Evolutionary conservation across 495 filamentous ascomycete genomes (phyloP), one percentile per base, ranked within the genome.

Genomic region (Amniculicola lignicola): DNA sequence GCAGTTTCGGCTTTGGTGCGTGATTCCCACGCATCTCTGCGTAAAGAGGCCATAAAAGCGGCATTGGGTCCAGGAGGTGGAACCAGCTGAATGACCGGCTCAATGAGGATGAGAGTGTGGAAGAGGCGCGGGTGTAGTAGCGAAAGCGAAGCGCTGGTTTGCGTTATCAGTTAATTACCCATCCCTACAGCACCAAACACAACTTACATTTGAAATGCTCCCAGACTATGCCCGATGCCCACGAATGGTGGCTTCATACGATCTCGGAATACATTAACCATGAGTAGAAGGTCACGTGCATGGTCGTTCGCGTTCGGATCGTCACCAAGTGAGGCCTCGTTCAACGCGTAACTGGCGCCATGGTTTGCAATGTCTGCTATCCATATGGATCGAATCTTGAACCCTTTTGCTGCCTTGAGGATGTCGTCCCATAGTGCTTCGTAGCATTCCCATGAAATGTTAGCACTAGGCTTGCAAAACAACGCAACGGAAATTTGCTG

Each of bases 181-280:
- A n/a, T n/a, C n/a, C n/a, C n/a, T n/a, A n/a, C n/a, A n/a, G n/a
- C n/a, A n/a, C n/a, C 7, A 33, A n/a, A 33, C 7, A 33, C 7
- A 33, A 33, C 41, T 38, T 41, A 58, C 55, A 89, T 78, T 43
- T 86, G 79, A 64, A 79, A 80, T 54, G 79, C 89, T 63, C 92
- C 92, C 76, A 89, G 85, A 66, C 86, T 91, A 71, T 97, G 92
- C n/a, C 90, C 92, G 3, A 97, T 67, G 21, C 91, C 92, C 47
- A 96, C 72, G 12, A 96, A 69, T 4, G 92, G 92, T 9, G 87
- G 84, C 1, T 86, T 82, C 86, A 96, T 94, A 47, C 86, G 70
- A 5, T 77, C 71, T 29, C 88, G 86, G 70, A 95, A 90, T 37
- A 80, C 74, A 70, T 96, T 96, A 70, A 93, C 78, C 65, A 95